Base-by-base conservation (phyloP, 2,329 filamentous ascomycete species). In the Aspergillus tamarii region DNA sequence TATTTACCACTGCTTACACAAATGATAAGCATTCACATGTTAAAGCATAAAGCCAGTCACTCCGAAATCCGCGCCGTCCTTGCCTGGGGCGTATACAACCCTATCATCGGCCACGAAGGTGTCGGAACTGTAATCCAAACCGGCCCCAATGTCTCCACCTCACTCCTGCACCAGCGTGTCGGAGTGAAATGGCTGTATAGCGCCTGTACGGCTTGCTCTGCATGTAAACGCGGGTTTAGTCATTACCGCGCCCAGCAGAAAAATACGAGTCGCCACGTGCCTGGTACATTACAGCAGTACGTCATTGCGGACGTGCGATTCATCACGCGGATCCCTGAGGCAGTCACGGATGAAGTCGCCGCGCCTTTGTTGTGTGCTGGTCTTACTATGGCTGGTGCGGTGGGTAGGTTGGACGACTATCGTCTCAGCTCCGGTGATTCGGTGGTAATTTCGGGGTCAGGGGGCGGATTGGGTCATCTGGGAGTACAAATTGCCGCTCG, bases 21-120 rank as follows among this genome's bases (percentile, higher is more conserved):
- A 9, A 41, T 1, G 0, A 6, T 0, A 41, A 10, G 19, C 4
- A 9, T 4, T 1, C 2, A n/a, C 7, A 41, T n/a, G 14, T n/a
- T 41, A 5, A 41, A n/a, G 0, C 4, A n/a, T n/a, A n/a, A n/a
- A 10, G 6, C 2, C 16, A 41, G 39, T n/a, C 39, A 41, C 16
- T 41, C 39, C 1, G 39, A 41, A 41, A 41, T 41, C 39, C 39
- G 39, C 2, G 39, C 39, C 19, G 39, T 41, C 16, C 3, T 41
- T 10, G 39, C 39, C 39, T 41, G 39, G 39, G 39, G 39, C 16
- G 39, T 19, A 16, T 41, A 41, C 39, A 41, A 41, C 39, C 39
- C 16, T 41, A 41, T 41, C 39, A 41, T 41, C 39, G 39, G 39
- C 16, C 39, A 41, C 2, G 39, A 41, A 41, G 39, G 39, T 1